These are phyloP conservation scores for Aspergillus novoparasiticus DNA, from an alignment of 2,329 filamentous ascomycete species.

Conservation along the genomic window DNA sequence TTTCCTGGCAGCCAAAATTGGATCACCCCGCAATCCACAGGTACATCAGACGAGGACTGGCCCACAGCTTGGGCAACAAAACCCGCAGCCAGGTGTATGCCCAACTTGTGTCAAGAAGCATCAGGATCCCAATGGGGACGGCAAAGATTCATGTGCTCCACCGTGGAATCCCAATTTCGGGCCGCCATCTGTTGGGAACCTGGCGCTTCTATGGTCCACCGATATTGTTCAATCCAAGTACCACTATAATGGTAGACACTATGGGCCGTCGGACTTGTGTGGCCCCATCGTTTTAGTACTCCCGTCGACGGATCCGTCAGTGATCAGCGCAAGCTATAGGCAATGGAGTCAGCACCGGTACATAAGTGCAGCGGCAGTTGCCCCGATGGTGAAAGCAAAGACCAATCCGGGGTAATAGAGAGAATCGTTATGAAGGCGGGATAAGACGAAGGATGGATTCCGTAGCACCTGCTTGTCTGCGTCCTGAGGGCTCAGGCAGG, in stretches of 20 bases:
- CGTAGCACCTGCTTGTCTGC: not conserved
- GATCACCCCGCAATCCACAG: not conserved
- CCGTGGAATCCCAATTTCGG: constrained; percentile 18
- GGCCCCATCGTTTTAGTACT: constrained; percentile 1
- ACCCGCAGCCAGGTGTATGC: constrained; percentile 31
- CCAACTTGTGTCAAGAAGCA: constrained; percentile 25
- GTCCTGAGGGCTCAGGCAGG: constrained; percentile 5
- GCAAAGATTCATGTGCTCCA: constrained; percentile 24
- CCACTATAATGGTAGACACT: not conserved
- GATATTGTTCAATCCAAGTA: not conserved
- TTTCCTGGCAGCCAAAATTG: constrained; percentile 2
- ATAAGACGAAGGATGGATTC: not conserved
- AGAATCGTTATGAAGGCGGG: not conserved
- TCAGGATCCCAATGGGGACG: constrained; percentile 14
- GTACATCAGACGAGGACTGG: constrained; percentile 13
- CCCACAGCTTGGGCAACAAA: constrained; percentile 29
- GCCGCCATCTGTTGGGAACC: constrained; percentile 16
- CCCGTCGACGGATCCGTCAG: not conserved
- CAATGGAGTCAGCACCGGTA: not conserved
- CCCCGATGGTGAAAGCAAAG: not conserved
- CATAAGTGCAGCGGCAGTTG: not conserved
- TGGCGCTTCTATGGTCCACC: not conserved
- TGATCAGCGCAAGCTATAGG: not conserved
- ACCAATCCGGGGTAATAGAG: not conserved
- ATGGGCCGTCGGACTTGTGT: not conserved